Evolutionary conservation across 495 filamentous ascomycete genomes (phyloP).

Genomic region (Platismatia glauca): DNA sequence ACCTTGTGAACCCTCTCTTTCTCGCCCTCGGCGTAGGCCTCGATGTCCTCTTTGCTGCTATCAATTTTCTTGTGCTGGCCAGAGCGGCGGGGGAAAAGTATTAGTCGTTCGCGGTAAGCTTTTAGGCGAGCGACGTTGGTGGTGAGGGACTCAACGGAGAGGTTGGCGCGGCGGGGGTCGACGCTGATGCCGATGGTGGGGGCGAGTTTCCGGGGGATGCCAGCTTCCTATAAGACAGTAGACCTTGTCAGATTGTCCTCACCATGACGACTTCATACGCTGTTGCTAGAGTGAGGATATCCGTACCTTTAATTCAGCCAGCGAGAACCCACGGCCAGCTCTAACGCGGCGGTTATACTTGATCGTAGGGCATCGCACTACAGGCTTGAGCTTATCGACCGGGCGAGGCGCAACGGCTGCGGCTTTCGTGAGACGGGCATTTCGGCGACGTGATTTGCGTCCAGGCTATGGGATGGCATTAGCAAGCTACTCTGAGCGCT

Average conservation of each 20-base stretch:
- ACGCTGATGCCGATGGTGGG: constrained; percentile 94
- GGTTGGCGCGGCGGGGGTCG: constrained; percentile 92
- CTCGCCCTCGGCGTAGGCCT: constrained; percentile 49
- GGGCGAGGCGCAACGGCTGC: constrained; percentile 89
- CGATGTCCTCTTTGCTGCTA: constrained; percentile 74
- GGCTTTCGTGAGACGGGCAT: constrained; percentile 85
- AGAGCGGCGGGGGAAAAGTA: constrained; percentile 93
- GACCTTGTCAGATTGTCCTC: constrained; percentile 6
- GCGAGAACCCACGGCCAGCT: constrained; percentile 92
- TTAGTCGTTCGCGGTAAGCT: constrained; percentile 87
- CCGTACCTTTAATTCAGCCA: constrained; percentile 92
- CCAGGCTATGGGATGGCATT: constrained; percentile 57
- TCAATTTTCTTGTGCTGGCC: constrained; percentile 87
- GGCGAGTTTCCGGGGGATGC: constrained; percentile 88
- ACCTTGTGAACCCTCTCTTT: constrained; percentile 50
- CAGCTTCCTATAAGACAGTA: constrained; percentile 60
- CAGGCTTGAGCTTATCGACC: constrained; percentile 89
- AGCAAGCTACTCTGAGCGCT: constrained; percentile 20
- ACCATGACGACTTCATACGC: neutral
- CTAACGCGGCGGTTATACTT: constrained; percentile 99
- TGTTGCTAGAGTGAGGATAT: constrained; percentile 11
- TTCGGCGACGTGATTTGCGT: constrained; percentile 81
- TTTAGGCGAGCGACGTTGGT: constrained; percentile 93
- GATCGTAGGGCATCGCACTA: constrained; percentile 89
- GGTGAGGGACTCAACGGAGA: constrained; percentile 84